Evolutionary conservation across 2,329 filamentous ascomycete species (phyloP), one percentile per base, ranked within the genome.

Genomic region (Sarocladiaceae sp.): DNA sequence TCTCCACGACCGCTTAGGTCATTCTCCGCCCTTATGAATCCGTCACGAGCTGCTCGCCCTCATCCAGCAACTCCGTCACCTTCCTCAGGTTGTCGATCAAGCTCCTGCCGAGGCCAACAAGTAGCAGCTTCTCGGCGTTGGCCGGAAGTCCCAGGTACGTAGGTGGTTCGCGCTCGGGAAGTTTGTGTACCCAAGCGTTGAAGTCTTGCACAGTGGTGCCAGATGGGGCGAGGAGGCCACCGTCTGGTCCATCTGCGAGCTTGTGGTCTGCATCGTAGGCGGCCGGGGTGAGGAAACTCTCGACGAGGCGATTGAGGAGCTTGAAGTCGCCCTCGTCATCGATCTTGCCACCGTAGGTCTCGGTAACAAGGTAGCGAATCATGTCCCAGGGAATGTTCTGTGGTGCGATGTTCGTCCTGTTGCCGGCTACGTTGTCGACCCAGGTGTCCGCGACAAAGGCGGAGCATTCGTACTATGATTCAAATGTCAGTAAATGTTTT

Each of bases 321-420:
- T 70, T 68, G 63, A 93, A 95, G 66, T 98, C 93, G 33, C 70
- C 82, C 51, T 89, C 85, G 58, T 96, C 81, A 60, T 98, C 93
- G 55, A 98, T 90, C 72, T 98, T 98, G 63, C 93, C 93, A 51
- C 93, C 93, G 59, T 98, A 98, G 50, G 90, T 97, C 67, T 97
- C 91, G 1, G 85, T 86, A 47, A 98, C 78, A 13, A 98, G 78
- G 45, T 85, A 89, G 48, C 88, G 83, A 50, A 98, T 83, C 79
- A 98, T 90, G 46, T 94, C 85, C 93, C 93, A 98, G 1, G 93
- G 94, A 16, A 98, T 87, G 59, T 94, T 95, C 57, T 85, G 80
- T 4, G 93, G 93, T 2, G 90, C 88, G 54, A 98, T 83, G 62
- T 98, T 98, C 48, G 88, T 91, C 47, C 93, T 83, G 52, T 85